Base-by-base conservation (phyloP, 768 basidiomycete genomes). In the Termitomyces sp. region DNA sequence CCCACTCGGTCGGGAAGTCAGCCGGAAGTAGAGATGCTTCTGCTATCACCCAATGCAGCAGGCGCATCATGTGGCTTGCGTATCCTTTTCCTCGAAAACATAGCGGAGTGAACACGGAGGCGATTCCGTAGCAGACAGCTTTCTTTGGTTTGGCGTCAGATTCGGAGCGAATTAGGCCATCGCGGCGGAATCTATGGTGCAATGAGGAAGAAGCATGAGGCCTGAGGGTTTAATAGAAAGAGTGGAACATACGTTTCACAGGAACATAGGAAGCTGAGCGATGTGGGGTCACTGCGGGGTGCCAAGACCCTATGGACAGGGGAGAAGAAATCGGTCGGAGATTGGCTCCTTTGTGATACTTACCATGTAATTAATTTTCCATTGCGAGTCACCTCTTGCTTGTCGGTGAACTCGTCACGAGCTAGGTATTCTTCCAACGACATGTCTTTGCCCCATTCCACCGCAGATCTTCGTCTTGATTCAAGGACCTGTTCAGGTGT, bases 41-140 rank as follows among this genome's bases (percentile, higher is more conserved):
- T 6, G 78, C 79, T 38, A 80, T 68, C 12, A 82, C 75, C 77
- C 78, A 81, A 63, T 88, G 85, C 36, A 88, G 56, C 24, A 88
- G 75, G 14, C 77, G 73, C 84, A 87, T 84, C 84, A 86, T 84
- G 59, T 84, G 81, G 12, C 67, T 65, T 10, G 80, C 84, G 59
- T 85, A 87, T 20, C 86, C 85, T 53, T 78, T 78, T 12, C 76
- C 70, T 54, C 83, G 77, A 20, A 83, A 73, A 32, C 63, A 56
- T 0, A 73, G 65, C 16, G 81, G 80, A 6, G 84, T 85, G 66
- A 77, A 87, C 9, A 87, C 83, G 4, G 76, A 76, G 0, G 83
- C 83, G 43, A 87, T 69, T 1, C 70, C 81, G 59, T 86, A 86
- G 42, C 79, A 77, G 8, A 70, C 58, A 0, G 75, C 77, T 47